A percentile compares a stretch with the other conserved stretches of the same genome.
Conservation (phyloP, 441 rosid species). For the Rhodomyrtus psidioides region DNA sequence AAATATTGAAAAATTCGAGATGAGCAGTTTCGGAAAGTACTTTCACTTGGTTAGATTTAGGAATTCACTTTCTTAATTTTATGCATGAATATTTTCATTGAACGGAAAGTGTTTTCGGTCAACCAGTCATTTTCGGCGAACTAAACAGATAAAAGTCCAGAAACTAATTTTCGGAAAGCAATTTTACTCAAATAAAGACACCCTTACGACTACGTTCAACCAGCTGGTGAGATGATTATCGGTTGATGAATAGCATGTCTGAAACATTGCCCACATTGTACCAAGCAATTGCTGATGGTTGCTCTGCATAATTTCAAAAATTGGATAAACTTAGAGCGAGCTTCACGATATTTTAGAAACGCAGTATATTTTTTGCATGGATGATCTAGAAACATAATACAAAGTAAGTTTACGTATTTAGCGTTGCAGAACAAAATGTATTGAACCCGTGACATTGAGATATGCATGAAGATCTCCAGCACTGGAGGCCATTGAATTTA, state of each 20-base stretch:
- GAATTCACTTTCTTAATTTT: no score
- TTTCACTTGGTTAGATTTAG: no score
- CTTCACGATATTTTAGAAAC: not conserved
- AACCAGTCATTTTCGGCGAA: no score
- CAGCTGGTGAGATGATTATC: not conserved
- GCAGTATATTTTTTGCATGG: no score
- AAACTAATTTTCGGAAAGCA: no score
- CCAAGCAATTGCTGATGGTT: not conserved
- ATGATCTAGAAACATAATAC: no score
- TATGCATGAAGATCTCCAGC: not conserved
- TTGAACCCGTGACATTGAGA: not conserved
- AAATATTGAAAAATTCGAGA: no score
- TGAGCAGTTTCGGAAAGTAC: no score
- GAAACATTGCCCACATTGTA: not conserved
- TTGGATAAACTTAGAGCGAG: not conserved
- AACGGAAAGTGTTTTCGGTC: no score
- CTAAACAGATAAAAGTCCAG: no score
- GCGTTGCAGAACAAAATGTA: not conserved
- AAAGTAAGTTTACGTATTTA: not conserved
- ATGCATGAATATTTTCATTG: no score
- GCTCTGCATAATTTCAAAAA: not conserved
- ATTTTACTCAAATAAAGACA: no score
- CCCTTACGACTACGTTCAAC: not conserved
- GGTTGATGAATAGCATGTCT: not conserved
- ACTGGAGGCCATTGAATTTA: not conserved